Base-by-base conservation (phyloP, 306 rosid genomes). In the Quercus engelmannii region DNA sequence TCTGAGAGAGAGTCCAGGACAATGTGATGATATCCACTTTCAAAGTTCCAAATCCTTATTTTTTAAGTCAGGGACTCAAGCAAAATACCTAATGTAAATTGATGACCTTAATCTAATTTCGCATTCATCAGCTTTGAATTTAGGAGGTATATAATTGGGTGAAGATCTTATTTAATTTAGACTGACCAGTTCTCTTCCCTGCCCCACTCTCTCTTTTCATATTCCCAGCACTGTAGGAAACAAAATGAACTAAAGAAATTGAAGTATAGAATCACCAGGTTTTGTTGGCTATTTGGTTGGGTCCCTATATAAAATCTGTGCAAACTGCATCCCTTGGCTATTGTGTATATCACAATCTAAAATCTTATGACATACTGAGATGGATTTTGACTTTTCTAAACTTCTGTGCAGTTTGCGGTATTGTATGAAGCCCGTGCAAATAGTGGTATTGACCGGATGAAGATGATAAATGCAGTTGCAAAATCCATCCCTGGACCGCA, bases 361-460 rank as follows among this genome's bases (percentile, higher is more conserved):
- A 67, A 35, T 67, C 51, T 49, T 19, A 38, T 4, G 14, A 59
- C 54, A 17, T 68, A 57, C n/a, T 43, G 19, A 55, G 51, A 55
- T 43, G 68, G 73, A 63, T 64, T 58, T 21, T 43, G 49, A 73
- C 74, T 84, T 85, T 65, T 46, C 49, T 41, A 31, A 18, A 43
- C 41, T 59, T 65, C 5, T 71, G 70, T 80, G 83, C 91, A 95
- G 99, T 95, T 93, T 88, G 97, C 98, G 7, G 99, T 93, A 52
- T 69, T 91, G 74, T 95, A 93, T 83, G 98, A 90, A 83, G 97
- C 99, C 75, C 97, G 99, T 61, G 92, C 98, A 77, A 95, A 93
- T 83, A 86, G 90, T 41, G 99, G 99, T 18, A 77, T 93, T 83
- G 97, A 95, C 86, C 84, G 96, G 85, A 89, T 89, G 95, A 92